These are phyloP conservation scores for Cruciata laevipes DNA, from an alignment of 257 asterid species.

Conservation along the genomic window DNA sequence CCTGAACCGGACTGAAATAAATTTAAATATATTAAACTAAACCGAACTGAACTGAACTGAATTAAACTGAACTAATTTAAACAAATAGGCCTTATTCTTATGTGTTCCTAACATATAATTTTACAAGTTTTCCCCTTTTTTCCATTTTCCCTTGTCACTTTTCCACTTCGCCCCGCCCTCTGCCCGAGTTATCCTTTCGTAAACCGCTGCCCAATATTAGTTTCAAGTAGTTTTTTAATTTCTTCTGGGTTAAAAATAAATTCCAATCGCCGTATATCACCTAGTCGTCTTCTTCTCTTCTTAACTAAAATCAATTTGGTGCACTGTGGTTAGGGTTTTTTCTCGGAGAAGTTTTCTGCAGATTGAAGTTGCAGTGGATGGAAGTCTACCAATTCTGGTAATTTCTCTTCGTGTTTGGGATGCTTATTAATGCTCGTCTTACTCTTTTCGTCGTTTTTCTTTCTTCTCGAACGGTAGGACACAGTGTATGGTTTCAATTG, in stretches of 20 bases:
- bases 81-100: too few species aligned
- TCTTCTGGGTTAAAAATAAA: too few species aligned
- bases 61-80: too few species aligned
- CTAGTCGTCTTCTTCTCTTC: background rate
- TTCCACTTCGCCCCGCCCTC: background rate
- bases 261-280: background rate
- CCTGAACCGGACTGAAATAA: too few species aligned
- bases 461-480: background rate
- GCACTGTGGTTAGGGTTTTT: conserved; percentile 7
- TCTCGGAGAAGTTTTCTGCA: background rate
- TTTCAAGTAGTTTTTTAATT: background rate
- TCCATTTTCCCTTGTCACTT: background rate
- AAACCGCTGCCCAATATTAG: background rate
- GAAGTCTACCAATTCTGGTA: background rate
- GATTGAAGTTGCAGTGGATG: background rate
- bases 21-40: too few species aligned
- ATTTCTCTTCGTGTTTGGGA: background rate
- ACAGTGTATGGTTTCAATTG: background rate
- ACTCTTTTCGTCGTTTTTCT: background rate
- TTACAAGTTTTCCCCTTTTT: too few species aligned
- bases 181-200: background rate
- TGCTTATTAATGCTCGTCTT: background rate
- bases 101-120: too few species aligned
- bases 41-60: too few species aligned
- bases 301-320: background rate